Base-by-base conservation (phyloP, 345 rosid genomes). In the Salix udensis region DNA sequence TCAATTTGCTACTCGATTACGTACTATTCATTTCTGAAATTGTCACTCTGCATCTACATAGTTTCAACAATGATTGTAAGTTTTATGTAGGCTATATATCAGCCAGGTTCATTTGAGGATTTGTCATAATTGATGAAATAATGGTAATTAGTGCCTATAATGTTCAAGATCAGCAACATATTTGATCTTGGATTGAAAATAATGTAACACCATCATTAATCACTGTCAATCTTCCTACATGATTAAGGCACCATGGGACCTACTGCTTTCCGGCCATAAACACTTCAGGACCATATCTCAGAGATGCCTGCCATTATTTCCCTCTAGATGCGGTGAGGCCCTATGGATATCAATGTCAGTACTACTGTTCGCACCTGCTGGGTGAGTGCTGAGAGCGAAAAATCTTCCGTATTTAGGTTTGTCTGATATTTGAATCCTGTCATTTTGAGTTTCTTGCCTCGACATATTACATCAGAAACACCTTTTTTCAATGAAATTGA, bases 181-280 rank as follows among this genome's bases (percentile, higher is more conserved):
- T 53, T 53, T 53, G 24, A 23, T 58, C 28, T 13, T n/a, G 62
- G 13, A n/a, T 58, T 58, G 62, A 58, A 58, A 58, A 58, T 58
- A 58, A 58, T 58, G 62, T 11, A 58, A n/a, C 62, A n/a, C 26
- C 62, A 58, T n/a, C 11, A 58, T 58, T 58, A 58, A 24, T n/a
- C 28, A 58, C 62, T 58, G 24, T 23, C 62, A 4, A 26, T 23
- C 24, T n/a, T 58, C 62, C 62, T 46, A 12, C 73, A 44, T 26
- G 19, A 70, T 31, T 12, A 26, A 67, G 37, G 39, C 24, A 50
- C 60, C 37, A 31, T 71, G 40, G 44, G 74, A 71, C 74, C 74
- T 7, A 46, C 52, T 28, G 39, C 73, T 26, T 26, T 28, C 23
- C 11, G 24, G n/a, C 39, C 36, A 24, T 26, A 26, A 48, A 48